Base-by-base conservation (phyloP, 2,329 filamentous ascomycete genomes). In the Ophiocordyceps sinensis region DNA sequence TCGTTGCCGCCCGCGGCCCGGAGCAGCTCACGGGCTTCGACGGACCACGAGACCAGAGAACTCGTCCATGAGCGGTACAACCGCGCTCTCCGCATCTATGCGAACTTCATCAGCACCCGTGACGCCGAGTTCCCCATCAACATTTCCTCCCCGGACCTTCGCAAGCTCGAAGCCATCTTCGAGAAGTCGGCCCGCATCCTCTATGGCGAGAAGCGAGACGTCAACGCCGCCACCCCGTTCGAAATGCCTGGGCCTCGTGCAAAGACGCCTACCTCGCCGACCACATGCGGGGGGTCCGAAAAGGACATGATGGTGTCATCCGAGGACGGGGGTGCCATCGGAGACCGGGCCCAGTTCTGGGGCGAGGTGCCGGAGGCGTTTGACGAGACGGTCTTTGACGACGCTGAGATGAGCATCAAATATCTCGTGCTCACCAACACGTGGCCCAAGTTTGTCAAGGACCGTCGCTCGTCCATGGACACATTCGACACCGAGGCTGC, bases 371-470 rank as follows among this genome's bases (percentile, higher is more conserved):
- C 75, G 0, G 56, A 58, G 0, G 60, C 48, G 0, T 82, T 82
- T 44, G 62, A 66, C 39, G 59, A 64, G 4, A 54, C 52, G 0
- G 65, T 82, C 4, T 82, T 83, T 49, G 75, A 81, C 49, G 66
- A 63, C n/a, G 72, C 77, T 0, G 70, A 79, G 51, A 55, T 59
- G 13, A 73, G 70, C 50, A 73, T 83, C 60, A 81, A 79, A 56
- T 79, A 81, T 44, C 65, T 82, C 8, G 77, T 83, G 2, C 60
- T 82, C 41, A 80, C 77, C 14, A 82, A 82, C 54, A 83, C 79
- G 0, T 83, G 79, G 79, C 71, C 72, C 28, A 75, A 74, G 51
- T 77, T 71, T 46, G 66, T 75, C 44, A 62, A 57, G 43, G 65
- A 68, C 38, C 49, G 58, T 36, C 49, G 58, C 14, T 60, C 58